Evolutionary conservation across 192 early-diverging fungal genomes (phyloP), one percentile per base, ranked within the genome.

Genomic region (Coemansia sp.): DNA sequence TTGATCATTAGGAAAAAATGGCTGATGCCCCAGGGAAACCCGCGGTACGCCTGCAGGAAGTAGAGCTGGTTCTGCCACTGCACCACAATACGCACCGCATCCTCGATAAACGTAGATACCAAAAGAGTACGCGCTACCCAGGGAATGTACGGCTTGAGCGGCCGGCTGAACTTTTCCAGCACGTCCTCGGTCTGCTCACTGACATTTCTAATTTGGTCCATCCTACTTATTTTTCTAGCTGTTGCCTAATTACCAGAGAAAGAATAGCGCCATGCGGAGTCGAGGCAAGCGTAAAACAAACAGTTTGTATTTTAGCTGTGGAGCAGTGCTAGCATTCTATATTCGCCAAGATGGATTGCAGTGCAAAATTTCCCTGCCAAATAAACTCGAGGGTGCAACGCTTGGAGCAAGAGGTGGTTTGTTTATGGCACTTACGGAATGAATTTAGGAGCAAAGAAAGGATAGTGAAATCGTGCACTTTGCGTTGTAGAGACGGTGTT

Each of bases 51-150:
- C 48, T 93, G 78, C 51, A 97, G 78, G 70, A 87, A 98, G 50
- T 72, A 83, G 18, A 91, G 68, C 78, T 98, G 93, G 65, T 94
- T 92, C 45, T 73, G 60, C 85, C 92, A 98, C 67, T 96, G 93
- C 47, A 86, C 80, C 57, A 84, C 66, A 45, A 97, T 93, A 37
- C 94, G 85, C 14, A 95, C 55, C 3, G 93, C 81, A 65, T 97
- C 95, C 67, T 97, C 95, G 37, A 96, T 70, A 70, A 97, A 98
- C 11, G 95, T 98, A 29, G 88, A 92, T 18, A 98, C 92, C 22
- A 98, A 85, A n/a, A 98, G 78, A 52, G 93, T 90, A 5, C 95
- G 86, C 14, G 92, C 91, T 42, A 95, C 85, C 58, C 77, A 83
- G 3, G 95, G 93, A 30, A 97, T 82, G 60, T 85, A 85, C 28